These are phyloP conservation scores for Corylus avellana DNA, from an alignment of 306 rosid genomes.

Conservation along the genomic window DNA sequence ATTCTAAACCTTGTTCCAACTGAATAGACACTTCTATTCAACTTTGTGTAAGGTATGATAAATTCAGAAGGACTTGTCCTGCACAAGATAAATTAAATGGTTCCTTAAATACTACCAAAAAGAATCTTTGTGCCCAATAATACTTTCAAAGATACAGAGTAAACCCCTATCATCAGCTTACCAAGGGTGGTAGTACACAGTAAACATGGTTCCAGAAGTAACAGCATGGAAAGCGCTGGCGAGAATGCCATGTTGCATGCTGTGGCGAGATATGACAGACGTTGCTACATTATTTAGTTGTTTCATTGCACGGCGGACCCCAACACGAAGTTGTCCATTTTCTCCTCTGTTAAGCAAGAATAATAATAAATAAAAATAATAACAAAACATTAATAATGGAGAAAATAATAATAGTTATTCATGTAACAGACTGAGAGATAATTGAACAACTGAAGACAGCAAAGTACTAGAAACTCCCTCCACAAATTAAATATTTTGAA, in stretches of 20 bases:
- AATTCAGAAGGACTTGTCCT: slow-evolving; percentile 61
- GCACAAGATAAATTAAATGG: slow-evolving; percentile 33
- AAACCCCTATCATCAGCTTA: slow-evolving; percentile 32
- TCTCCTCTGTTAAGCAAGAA: slow-evolving; percentile 51
- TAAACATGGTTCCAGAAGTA: slow-evolving; percentile 46
- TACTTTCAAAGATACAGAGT: neutral
- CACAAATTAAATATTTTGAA: neutral
- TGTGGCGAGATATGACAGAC: slow-evolving; percentile 49
- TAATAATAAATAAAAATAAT: neutral
- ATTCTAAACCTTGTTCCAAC: slow-evolving; percentile 53
- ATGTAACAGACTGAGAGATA: neutral
- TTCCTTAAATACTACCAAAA: slow-evolving; percentile 8
- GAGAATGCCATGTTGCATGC: slow-evolving; percentile 67
- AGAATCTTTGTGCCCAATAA: neutral
- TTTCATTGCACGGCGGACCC: slow-evolving; percentile 45
- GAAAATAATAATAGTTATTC: neutral
- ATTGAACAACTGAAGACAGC: neutral
- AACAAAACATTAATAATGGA: neutral
- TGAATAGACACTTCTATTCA: slow-evolving; percentile 32
- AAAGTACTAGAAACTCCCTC: neutral
- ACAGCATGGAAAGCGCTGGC: slow-evolving; percentile 52
- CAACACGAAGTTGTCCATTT: slow-evolving; percentile 57
- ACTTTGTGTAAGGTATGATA: slow-evolving; percentile 52
- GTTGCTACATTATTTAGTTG: slow-evolving; percentile 27
- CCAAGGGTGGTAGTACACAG: slow-evolving; percentile 70